Base-by-base conservation (phyloP, 768 basidiomycete species). In the Lentinus brumalis region DNA sequence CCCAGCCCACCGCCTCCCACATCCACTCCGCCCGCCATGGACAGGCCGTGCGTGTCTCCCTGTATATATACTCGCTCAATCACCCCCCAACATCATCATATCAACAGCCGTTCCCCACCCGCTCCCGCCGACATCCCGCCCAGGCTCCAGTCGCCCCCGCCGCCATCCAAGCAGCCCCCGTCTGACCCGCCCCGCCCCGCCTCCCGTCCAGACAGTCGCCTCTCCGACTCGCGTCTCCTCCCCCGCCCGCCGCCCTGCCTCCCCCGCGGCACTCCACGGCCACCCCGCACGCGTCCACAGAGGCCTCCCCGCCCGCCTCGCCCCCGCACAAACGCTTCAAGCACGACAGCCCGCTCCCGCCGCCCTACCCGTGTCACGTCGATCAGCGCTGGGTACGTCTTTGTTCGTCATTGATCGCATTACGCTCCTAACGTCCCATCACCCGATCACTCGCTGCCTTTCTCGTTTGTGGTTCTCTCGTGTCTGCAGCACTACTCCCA, bases 1-100 rank as follows among this genome's bases (percentile, higher is more conserved):
- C 52, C 64, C 61, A 56, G 38, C 57, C 64, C 64, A 68, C 69
- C 68, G 69, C 64, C 69, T 68, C 66, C 54, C 57, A 35, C 52
- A 11, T 42, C 61, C 61, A 56, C 49, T 40, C 56, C 38, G 29
- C 47, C 57, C 60, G 60, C 57, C 61, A 68, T 69, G 68, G 59
- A 56, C 65, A 61, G 60, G 57, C 59, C 62, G 63, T 67, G 56
- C 56, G 64, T 65, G 45, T 58, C 56, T 44, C 58, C 52, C 41
- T 39, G 64, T 67, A 65, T 65, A 66, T 65, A 67, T 62, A 59
- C 53, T 54, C 46, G 60, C 57, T 47, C 57, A 60, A 61, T 57
- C 59, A 59, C 58, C 53, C 60, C 44, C 56, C 62, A 56, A 44
- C 65, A 60, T 50, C 58, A 66, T 60, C 65, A 53, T 47, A 60